Conservation (phyloP, 192 early-diverging fungal species). For the Haplosporangium gracile region DNA sequence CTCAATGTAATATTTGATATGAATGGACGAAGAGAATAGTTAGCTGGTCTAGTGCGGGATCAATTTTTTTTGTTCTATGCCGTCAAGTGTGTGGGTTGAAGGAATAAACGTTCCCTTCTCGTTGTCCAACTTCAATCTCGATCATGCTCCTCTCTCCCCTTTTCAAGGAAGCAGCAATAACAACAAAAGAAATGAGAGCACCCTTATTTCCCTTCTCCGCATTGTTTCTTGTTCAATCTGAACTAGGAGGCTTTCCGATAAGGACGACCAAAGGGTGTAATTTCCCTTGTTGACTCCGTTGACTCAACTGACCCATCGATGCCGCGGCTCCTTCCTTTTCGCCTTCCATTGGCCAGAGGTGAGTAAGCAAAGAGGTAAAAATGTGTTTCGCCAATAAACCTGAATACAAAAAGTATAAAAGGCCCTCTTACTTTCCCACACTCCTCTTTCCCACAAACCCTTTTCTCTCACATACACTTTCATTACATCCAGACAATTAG, state of each 20-base stretch:
- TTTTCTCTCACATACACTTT: background rate
- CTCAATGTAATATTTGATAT: background rate
- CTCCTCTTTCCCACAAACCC: background rate
- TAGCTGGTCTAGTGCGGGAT: background rate
- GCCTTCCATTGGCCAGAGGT: background rate
- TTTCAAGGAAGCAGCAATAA: no score
- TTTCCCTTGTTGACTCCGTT: constrained; percentile 7
- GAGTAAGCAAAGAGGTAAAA: background rate
- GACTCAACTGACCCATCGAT: constrained; percentile 3
- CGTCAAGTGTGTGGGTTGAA: background rate
- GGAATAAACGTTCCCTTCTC: no score
- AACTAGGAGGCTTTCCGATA: background rate
- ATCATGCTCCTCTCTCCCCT: no score
- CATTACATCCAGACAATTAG: background rate
- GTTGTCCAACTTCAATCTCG: no score
- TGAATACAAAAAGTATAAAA: background rate
- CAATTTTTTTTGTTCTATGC: background rate
- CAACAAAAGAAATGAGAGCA: no score
- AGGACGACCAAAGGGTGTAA: background rate
- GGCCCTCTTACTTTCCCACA: background rate
- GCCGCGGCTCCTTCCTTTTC: background rate
- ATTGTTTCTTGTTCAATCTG: background rate
- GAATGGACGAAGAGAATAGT: background rate
- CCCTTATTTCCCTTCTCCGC: background rate
- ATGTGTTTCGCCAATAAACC: no score